Percentiles rank a stretch among this genome's conserved stretches.
These are phyloP conservation scores for Vitis rupestris DNA, from an alignment of 164 flowering plant genomes.

Conservation along the genomic window DNA sequence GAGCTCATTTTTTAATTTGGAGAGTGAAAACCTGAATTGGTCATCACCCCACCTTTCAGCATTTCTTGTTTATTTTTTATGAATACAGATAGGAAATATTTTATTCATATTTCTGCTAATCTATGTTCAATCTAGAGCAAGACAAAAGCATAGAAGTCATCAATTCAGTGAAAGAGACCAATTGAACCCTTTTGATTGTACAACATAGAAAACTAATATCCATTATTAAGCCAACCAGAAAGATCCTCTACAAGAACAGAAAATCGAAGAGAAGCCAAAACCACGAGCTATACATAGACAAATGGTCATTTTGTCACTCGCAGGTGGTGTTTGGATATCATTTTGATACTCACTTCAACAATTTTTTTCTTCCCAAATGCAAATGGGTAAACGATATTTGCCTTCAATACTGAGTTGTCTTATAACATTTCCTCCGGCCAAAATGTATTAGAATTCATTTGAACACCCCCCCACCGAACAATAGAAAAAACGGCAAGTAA, in stretches of 20 bases:
- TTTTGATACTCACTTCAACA: neutral
- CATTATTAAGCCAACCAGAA: neutral
- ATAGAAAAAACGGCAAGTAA: too few species aligned
- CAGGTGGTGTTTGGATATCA: neutral
- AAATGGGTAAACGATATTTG: neutral
- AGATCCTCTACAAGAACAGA: neutral
- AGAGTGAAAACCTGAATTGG: neutral
- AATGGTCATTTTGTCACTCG: neutral
- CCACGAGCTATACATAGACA: neutral
- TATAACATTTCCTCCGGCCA: too few species aligned
- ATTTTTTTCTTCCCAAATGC: neutral
- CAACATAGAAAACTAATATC: neutral
- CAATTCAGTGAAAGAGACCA: conserved; percentile 26
- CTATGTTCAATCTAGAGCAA: neutral
- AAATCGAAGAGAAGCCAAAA: neutral
- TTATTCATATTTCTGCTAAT: neutral
- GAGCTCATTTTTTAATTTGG: neutral
- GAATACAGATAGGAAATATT: neutral
- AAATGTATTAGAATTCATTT: too few species aligned
- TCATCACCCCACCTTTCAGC: neutral
- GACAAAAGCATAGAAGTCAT: conserved; percentile 22
- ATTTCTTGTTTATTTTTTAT: neutral
- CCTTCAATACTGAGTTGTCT: neutral
- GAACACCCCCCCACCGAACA: too few species aligned
- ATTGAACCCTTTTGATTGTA: conserved; percentile 11